Conservation (phyloP, 495 filamentous ascomycete species). For the Pyronema omphalodes region DNA sequence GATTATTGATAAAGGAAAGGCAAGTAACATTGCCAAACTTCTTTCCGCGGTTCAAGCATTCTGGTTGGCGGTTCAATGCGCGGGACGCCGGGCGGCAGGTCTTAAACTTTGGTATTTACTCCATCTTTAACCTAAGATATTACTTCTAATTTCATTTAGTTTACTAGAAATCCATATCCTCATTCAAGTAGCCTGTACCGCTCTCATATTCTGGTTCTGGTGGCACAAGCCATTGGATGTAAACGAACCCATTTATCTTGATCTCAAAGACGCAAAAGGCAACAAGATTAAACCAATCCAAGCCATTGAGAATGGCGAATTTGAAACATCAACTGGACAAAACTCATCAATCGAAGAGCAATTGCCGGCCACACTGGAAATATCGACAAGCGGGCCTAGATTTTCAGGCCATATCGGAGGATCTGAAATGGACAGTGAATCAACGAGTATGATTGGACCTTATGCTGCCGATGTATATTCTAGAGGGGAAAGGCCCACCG, state of each 20-base stretch:
- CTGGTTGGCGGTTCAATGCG: constrained; percentile 2
- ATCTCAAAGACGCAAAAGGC: no score
- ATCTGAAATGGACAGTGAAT: no score
- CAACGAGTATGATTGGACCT: no score
- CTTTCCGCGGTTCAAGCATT: constrained; percentile 2
- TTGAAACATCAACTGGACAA: no score
- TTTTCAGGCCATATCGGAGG: no score
- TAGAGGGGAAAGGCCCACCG: not conserved
- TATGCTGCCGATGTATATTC: not conserved
- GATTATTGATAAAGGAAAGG: constrained; percentile 5
- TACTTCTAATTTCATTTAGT: not conserved
- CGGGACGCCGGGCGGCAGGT: not conserved
- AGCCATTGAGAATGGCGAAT: no score
- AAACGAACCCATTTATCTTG: constrained; percentile 1
- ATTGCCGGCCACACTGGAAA: no score
- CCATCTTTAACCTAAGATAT: not conserved
- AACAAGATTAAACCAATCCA: no score
- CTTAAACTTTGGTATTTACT: not conserved
- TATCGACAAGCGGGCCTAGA: no score
- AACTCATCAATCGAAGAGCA: no score
- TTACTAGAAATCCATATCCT: constrained; percentile 8
- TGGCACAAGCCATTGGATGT: constrained; percentile 12
- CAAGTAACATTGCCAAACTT: constrained; percentile 3
- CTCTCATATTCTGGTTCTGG: constrained; percentile 6
- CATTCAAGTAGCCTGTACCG: constrained; percentile 8